These are phyloP conservation scores for Rhizopus microsporus DNA, from an alignment of 371 early-diverging fungal species.

Conservation along the genomic window DNA sequence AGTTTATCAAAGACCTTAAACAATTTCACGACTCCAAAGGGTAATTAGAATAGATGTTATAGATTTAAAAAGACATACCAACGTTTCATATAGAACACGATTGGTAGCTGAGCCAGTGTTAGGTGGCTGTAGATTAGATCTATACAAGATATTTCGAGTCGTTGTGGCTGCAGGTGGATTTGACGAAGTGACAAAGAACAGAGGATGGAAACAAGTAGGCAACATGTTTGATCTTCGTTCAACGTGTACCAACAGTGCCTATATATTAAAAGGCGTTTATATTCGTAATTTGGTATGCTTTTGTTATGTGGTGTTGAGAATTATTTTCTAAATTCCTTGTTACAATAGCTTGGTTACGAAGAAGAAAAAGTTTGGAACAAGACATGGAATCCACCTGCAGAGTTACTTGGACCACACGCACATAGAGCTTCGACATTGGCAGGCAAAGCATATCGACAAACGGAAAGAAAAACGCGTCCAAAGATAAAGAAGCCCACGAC, in stretches of 20 bases:
- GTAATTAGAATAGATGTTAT: constrained; percentile 31
- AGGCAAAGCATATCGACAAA: constrained; percentile 24
- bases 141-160: constrained; percentile 66
- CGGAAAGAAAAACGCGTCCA: constrained; percentile 5
- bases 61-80: neutral
- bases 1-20: constrained; percentile 68
- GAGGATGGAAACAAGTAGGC: constrained; percentile 74
- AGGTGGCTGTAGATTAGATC: constrained; percentile 72
- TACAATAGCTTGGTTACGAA: constrained; percentile 33
- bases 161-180: constrained; percentile 71
- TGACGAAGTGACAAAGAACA: constrained; percentile 71
- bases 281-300: constrained; percentile 54
- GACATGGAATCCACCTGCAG: constrained; percentile 34
- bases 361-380: constrained; percentile 40
- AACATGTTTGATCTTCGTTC: constrained; percentile 72
- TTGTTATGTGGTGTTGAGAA: neutral
- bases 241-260: constrained; percentile 81
- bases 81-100: constrained; percentile 39
- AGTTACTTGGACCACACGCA: constrained; percentile 31
- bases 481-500: constrained; percentile 8
- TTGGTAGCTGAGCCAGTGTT: constrained; percentile 72
- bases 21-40: constrained; percentile 65
- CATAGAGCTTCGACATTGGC: constrained; percentile 32
- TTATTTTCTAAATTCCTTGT: neutral
- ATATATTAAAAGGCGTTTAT: constrained; percentile 74